Percentiles rank a stretch among this genome's conserved stretches.
phyloP scores from a whole-genome alignment of 139 green algal genomes.

The Picochlorum costavermella region DNA sequence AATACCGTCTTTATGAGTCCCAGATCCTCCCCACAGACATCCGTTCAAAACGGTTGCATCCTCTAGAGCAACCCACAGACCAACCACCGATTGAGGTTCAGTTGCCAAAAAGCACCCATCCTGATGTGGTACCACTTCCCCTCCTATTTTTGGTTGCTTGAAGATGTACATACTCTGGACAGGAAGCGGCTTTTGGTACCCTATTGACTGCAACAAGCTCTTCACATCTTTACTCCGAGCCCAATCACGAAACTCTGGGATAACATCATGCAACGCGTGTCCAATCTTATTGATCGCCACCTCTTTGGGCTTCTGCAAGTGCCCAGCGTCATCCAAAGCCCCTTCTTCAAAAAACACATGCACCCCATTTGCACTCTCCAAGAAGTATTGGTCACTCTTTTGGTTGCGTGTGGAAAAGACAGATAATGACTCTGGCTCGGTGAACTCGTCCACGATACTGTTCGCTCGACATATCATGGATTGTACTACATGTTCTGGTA shows the following conservation, averaged over 20 bases:
- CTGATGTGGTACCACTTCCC: constrained; percentile 83
- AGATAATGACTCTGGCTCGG: constrained; percentile 13
- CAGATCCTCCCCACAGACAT: constrained; percentile 78
- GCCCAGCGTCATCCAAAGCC: constrained; percentile 57
- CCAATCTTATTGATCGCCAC: constrained; percentile 88
- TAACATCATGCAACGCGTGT: constrained; percentile 89
- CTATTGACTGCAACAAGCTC: constrained; percentile 54
- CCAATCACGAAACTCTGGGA: constrained; percentile 75
- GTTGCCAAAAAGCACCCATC: constrained; percentile 91
- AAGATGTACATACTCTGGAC: constrained; percentile 68
- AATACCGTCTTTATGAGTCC: constrained; percentile 38
- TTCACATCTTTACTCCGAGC: constrained; percentile 54
- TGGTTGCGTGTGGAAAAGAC: constrained; percentile 53
- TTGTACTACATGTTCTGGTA: constrained; percentile 26
- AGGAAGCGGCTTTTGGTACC: constrained; percentile 66
- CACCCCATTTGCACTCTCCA: constrained; percentile 51
- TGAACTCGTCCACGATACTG: constrained; percentile 39
- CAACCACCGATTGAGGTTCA: constrained; percentile 64
- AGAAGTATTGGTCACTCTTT: constrained; percentile 67
- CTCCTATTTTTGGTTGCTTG: constrained; percentile 85
- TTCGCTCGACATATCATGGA: constrained; percentile 27
- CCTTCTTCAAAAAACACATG: constrained; percentile 76
- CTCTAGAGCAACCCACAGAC: constrained; percentile 92
- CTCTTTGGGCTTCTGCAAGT: constrained; percentile 44
- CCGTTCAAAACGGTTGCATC: constrained; percentile 82